Evolutionary conservation across 1,284 basidiomycete genomes (phyloP).

Genomic region (Peniophora sp.): DNA sequence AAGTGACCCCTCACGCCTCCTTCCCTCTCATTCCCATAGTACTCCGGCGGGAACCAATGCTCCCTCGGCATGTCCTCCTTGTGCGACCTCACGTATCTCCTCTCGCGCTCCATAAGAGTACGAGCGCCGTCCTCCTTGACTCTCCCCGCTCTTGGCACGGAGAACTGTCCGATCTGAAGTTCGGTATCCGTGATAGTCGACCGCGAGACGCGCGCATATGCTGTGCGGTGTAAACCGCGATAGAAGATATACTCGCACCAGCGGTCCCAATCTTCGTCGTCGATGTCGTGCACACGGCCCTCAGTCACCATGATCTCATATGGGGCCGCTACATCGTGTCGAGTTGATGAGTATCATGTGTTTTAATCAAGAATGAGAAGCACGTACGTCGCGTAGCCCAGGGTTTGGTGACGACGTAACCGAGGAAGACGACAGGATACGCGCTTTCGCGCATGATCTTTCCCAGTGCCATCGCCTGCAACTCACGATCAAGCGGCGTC

Average conservation of each 20-base stretch:
- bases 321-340: constrained; percentile 51
- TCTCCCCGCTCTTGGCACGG: constrained; percentile 53
- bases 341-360: background rate
- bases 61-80: constrained; percentile 54
- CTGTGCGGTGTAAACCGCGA: constrained; percentile 72
- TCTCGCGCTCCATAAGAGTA: constrained; percentile 35
- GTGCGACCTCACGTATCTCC: constrained; percentile 58
- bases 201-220: constrained; percentile 66
- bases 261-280: constrained; percentile 60
- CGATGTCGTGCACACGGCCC: constrained; percentile 69
- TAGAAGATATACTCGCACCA: constrained; percentile 92
- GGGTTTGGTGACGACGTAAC: constrained; percentile 80
- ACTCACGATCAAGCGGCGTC: constrained; percentile 79
- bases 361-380: background rate
- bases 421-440: constrained; percentile 79
- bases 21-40: constrained; percentile 43
- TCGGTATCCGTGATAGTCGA: constrained; percentile 73
- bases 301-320: constrained; percentile 79
- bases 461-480: constrained; percentile 81
- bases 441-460: constrained; percentile 72
- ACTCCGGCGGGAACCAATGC: constrained; percentile 72
- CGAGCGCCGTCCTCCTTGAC: background rate
- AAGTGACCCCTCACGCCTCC: constrained; percentile 63
- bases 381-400: constrained; percentile 60
- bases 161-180: constrained; percentile 75